phyloP scores from a whole-genome alignment of 495 filamentous ascomycete genomes.

The Staphylotrichum longicolle region DNA sequence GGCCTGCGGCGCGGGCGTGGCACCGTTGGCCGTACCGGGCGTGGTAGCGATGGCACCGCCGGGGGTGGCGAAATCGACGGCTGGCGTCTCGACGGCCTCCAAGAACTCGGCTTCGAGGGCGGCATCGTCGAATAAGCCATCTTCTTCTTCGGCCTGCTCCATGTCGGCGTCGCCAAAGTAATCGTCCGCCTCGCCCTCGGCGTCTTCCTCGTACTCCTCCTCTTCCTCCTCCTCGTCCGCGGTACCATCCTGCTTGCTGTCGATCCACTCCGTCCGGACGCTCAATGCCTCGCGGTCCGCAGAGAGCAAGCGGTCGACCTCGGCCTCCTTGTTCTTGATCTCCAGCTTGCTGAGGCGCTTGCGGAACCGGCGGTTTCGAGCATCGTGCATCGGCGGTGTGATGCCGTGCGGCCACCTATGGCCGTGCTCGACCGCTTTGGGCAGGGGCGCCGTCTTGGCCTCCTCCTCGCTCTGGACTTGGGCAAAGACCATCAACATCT shows the following conservation, averaged over 20 bases:
- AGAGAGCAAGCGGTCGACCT: slow-evolving; percentile 71
- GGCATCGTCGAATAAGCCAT: slow-evolving; percentile 31
- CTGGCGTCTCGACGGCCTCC: slow-evolving; percentile 31
- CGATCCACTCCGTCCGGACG: slow-evolving; percentile 62
- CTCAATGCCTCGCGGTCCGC: slow-evolving; percentile 61
- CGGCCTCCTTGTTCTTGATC: slow-evolving; percentile 83
- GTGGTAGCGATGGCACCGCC: slow-evolving; percentile 39
- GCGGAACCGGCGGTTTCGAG: slow-evolving; percentile 79
- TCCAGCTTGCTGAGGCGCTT: slow-evolving; percentile 77
- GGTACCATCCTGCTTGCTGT: slow-evolving; percentile 54
- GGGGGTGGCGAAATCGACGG: slow-evolving; percentile 34
- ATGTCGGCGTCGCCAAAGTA: slow-evolving; percentile 44
- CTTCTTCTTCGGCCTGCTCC: slow-evolving; percentile 33
- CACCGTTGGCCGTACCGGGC: slow-evolving; percentile 37
- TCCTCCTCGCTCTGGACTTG: slow-evolving; percentile 68
- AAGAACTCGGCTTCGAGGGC: slow-evolving; percentile 43
- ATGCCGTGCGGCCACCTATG: slow-evolving; percentile 88
- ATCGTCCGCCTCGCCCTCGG: slow-evolving; percentile 53
- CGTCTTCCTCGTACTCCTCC: slow-evolving; percentile 61
- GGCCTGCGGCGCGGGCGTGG: slow-evolving; percentile 28
- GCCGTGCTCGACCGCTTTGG: slow-evolving; percentile 60
- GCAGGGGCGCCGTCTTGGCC: slow-evolving; percentile 63
- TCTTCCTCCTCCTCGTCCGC: slow-evolving; percentile 51
- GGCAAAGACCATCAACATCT: slow-evolving; percentile 87
- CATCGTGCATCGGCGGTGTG: slow-evolving; percentile 86